A percentile compares a stretch with the other conserved stretches of the same genome.
Evolutionary conservation across 805 yeast genomes (phyloP).

Genomic region (Sugiyamaella lignohabitans): DNA sequence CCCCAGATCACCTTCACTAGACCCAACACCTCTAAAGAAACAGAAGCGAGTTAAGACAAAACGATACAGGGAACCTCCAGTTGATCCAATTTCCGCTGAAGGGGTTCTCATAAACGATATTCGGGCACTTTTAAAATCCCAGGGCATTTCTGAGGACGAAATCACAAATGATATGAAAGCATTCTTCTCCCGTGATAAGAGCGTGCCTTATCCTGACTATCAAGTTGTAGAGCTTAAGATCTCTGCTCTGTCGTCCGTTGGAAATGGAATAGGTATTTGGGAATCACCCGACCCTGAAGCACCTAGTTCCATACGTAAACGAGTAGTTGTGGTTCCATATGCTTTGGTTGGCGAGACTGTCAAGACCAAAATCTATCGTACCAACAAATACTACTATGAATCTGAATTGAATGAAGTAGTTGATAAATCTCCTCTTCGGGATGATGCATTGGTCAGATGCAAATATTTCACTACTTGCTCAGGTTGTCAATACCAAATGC

Average conservation of each 20-base stretch:
- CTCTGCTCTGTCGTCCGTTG: slow-evolving; percentile 60
- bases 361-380: slow-evolving; percentile 62
- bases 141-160: slow-evolving; percentile 37
- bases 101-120: slow-evolving; percentile 78
- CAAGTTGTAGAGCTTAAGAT: slow-evolving; percentile 52
- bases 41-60: slow-evolving; percentile 18
- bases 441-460: slow-evolving; percentile 62
- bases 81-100: slow-evolving; percentile 71
- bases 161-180: slow-evolving; percentile 57
- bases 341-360: slow-evolving; percentile 82
- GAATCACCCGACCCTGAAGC: slow-evolving; percentile 18
- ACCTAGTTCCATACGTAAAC: slow-evolving; percentile 12
- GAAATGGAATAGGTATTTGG: slow-evolving; percentile 77
- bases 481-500: slow-evolving; percentile 88
- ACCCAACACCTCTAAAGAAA: slow-evolving; percentile 1
- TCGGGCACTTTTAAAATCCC: slow-evolving; percentile 43
- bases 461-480: slow-evolving; percentile 87
- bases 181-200: slow-evolving; percentile 46
- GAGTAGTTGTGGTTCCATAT: slow-evolving; percentile 77
- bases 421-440: slow-evolving; percentile 36
- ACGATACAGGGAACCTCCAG: slow-evolving; percentile 46
- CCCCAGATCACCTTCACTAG: not conserved
- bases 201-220: slow-evolving; percentile 42
- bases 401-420: slow-evolving; percentile 59
- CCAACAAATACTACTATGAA: slow-evolving; percentile 69